Percentiles rank a stretch among this genome's conserved stretches.
Conservation (phyloP, 1,139 yeast genomes). For the Scheffersomyces titani region DNA sequence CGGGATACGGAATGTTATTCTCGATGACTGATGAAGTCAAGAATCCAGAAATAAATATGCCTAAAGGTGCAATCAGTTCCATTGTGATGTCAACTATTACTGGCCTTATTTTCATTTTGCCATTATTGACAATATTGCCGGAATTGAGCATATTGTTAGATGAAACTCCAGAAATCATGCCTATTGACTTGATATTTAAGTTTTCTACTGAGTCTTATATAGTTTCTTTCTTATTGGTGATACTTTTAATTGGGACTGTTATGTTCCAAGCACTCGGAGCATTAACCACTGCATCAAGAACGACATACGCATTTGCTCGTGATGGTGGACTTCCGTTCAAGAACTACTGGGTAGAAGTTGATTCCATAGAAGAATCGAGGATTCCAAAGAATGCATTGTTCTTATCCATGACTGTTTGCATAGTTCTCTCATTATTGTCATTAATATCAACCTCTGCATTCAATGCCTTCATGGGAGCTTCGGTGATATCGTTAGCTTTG, state of each 20-base stretch:
- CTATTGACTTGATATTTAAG: conserved; percentile 66
- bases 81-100: conserved; percentile 64
- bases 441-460: conserved; percentile 74
- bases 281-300: conserved; percentile 82
- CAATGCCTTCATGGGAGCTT: conserved; percentile 85
- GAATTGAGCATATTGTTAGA: conserved; percentile 58
- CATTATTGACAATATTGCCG: conserved; percentile 70
- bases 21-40: conserved; percentile 83
- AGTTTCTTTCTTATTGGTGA: conserved; percentile 65
- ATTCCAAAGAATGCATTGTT: conserved; percentile 75
- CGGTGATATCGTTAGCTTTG: conserved; percentile 72
- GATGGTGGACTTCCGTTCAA: conserved; percentile 84
- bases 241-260: conserved; percentile 70
- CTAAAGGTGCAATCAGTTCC: conserved; percentile 72
- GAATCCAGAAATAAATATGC: conserved; percentile 71
- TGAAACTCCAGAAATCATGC: conserved; percentile 64
- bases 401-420: conserved; percentile 67
- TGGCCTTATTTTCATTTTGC: conserved; percentile 72
- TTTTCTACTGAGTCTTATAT: conserved; percentile 67
- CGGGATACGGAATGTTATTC: conserved; percentile 81
- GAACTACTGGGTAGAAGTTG: conserved; percentile 64
- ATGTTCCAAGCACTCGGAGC: conserved; percentile 79
- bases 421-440: conserved; percentile 62
- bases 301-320: conserved; percentile 84
- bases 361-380: conserved; percentile 52